Conservation (phyloP, 768 basidiomycete genomes). For the Tulasnella sp. region DNA sequence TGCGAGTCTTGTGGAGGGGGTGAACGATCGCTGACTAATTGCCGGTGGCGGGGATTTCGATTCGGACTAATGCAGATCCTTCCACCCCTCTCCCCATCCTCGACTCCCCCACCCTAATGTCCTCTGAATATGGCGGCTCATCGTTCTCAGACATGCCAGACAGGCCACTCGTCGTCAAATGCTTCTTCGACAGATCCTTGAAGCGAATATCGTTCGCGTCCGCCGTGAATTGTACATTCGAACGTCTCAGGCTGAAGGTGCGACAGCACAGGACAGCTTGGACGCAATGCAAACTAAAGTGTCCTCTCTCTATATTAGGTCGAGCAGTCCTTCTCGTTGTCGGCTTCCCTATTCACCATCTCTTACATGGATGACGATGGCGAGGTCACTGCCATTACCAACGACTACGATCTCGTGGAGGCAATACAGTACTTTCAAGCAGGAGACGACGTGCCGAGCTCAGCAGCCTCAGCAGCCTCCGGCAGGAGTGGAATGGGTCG, state of each 20-base stretch:
- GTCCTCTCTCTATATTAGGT: conserved; percentile 47
- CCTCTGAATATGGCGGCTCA: conserved; percentile 27
- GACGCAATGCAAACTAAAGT: not conserved
- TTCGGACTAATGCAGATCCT: not conserved
- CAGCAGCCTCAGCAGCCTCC: conserved; percentile 68
- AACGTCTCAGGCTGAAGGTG: conserved; percentile 69
- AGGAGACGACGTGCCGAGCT: conserved; percentile 60
- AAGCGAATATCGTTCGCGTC: conserved; percentile 77
- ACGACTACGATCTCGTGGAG: conserved; percentile 73
- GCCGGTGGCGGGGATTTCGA: conserved; percentile 5
- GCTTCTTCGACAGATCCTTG: conserved; percentile 66
- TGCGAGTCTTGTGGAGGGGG: not conserved
- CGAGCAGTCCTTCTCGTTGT: conserved; percentile 77
- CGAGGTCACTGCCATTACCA: conserved; percentile 63
- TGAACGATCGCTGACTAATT: conserved; percentile 8
- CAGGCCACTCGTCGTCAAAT: conserved; percentile 77
- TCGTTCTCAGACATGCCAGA: conserved; percentile 50
- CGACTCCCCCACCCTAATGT: conserved; percentile 15
- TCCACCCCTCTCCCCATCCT: not conserved
- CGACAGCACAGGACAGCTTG: conserved; percentile 31
- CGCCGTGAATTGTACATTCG: conserved; percentile 73
- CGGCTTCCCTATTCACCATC: conserved; percentile 63
- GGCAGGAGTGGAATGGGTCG: conserved; percentile 46
- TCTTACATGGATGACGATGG: conserved; percentile 87
- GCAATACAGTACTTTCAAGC: conserved; percentile 84